These are phyloP conservation scores for Peniophora sp. DNA, from an alignment of 1,284 basidiomycete genomes.

Conservation along the genomic window DNA sequence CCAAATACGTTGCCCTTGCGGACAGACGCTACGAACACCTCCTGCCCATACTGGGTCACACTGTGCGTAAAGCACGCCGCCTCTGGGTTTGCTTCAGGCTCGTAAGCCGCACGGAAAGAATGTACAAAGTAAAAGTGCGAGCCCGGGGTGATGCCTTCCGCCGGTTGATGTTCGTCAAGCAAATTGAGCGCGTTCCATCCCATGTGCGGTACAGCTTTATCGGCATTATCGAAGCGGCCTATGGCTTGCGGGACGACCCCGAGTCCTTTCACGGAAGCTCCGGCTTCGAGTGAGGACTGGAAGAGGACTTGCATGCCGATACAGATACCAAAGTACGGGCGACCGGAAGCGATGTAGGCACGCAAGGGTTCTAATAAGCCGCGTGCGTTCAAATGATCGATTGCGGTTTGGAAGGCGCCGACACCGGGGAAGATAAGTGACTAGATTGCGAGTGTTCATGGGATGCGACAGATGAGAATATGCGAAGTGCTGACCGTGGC, in stretches of 20 bases:
- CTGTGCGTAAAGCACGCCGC: constrained; percentile 76
- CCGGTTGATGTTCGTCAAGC: constrained; percentile 34
- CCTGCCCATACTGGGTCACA: constrained; percentile 88
- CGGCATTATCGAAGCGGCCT: constrained; percentile 52
- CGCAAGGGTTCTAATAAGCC: constrained; percentile 80
- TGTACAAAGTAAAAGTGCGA: constrained; percentile 95
- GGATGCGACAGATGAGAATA: constrained; percentile 4
- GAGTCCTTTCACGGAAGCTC: constrained; percentile 44
- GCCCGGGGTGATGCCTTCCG: constrained; percentile 37
- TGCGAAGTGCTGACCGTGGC: constrained; percentile 65
- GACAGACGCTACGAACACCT: constrained; percentile 87
- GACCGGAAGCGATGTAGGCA: constrained; percentile 81
- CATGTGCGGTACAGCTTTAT: constrained; percentile 96
- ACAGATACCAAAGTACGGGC: constrained; percentile 97
- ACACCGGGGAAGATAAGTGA: constrained; percentile 98
- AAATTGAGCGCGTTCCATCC: constrained; percentile 85
- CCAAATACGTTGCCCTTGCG: constrained; percentile 86
- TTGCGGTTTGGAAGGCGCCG: constrained; percentile 87
- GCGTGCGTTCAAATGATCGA: constrained; percentile 66
- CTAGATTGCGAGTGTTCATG: constrained; percentile 33
- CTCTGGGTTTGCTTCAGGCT: constrained; percentile 41
- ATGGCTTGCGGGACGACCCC: constrained; percentile 68
- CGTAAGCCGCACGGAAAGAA: constrained; percentile 82
- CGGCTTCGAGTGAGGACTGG: constrained; percentile 73
- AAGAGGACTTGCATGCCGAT: constrained; percentile 98